Percentiles rank a stretch among this genome's conserved stretches.
Conservation (phyloP, 148 eudicot species). For the Vaccinium darrowii region DNA sequence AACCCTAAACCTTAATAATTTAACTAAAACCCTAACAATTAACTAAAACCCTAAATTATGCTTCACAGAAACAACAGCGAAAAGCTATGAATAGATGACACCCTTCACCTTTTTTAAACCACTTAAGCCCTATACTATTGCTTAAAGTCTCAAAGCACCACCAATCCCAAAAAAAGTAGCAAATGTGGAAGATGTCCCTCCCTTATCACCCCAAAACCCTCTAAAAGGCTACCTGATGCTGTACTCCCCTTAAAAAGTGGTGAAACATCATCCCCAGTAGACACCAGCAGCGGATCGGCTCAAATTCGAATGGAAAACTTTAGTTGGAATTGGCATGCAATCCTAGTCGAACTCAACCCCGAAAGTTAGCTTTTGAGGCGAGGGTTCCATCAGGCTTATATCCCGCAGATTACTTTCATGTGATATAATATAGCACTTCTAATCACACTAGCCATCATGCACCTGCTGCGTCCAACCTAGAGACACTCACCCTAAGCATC, state of each 20-base stretch:
- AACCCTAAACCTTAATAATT: too few relatives aligned
- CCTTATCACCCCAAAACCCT: background rate
- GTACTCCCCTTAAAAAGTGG: background rate
- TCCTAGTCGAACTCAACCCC: background rate
- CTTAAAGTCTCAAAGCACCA: background rate
- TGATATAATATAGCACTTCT: background rate
- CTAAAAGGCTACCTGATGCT: background rate
- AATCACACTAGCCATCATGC: too few relatives aligned
- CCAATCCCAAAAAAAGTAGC: background rate
- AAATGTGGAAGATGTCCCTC: background rate
- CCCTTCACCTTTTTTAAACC: background rate
- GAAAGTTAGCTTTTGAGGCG: conserved; percentile 1
- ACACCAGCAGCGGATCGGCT: background rate
- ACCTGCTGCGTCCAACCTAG: too few relatives aligned
- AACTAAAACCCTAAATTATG: too few relatives aligned
- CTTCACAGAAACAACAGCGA: background rate
- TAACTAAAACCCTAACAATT: too few relatives aligned
- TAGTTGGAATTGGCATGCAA: background rate
- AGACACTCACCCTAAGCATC: too few relatives aligned
- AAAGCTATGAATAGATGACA: background rate
- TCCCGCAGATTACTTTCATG: background rate
- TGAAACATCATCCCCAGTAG: background rate
- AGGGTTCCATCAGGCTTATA: background rate
- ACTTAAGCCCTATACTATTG: background rate
- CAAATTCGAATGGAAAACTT: background rate